A percentile compares a stretch with the other conserved stretches of the same genome.
These are phyloP conservation scores for Rhizopogon vinicolor DNA, from an alignment of 768 basidiomycete species.

Conservation along the genomic window DNA sequence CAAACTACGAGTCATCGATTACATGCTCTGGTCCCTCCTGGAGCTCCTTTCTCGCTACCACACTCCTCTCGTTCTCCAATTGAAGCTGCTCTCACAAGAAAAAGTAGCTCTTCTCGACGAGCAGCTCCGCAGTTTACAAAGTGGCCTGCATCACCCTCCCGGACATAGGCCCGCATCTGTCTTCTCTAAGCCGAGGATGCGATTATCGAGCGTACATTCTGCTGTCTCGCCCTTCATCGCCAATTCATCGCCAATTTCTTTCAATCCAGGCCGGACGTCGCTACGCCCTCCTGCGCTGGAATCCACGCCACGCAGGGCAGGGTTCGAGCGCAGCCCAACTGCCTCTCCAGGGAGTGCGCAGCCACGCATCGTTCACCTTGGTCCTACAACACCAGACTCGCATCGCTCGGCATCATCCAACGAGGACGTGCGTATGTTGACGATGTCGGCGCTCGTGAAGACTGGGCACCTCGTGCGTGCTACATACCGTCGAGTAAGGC, in stretches of 20 bases:
- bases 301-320: conserved; percentile 32
- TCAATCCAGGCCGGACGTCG: background rate
- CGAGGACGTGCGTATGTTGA: background rate
- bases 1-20: conserved; percentile 62
- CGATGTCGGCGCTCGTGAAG: conserved; percentile 41
- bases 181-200: conserved; percentile 54
- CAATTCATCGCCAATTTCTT: conserved; percentile 20
- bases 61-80: conserved; percentile 58
- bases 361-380: conserved; percentile 58
- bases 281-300: conserved; percentile 25
- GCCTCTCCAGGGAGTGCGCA: conserved; percentile 34
- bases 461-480: conserved; percentile 47
- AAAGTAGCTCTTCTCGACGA: conserved; percentile 52
- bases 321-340: conserved; percentile 37
- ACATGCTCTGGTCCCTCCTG: conserved; percentile 66
- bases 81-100: conserved; percentile 63
- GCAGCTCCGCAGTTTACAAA: conserved; percentile 37
- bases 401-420: background rate
- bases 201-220: conserved; percentile 29
- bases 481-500: conserved; percentile 58
- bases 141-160: conserved; percentile 26
- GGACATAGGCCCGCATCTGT: conserved; percentile 43
- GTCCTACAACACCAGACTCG: conserved; percentile 35
- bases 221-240: conserved; percentile 39
- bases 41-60: conserved; percentile 62